Percentiles rank a stretch among this genome's conserved stretches.
Evolutionary conservation across 2,329 filamentous ascomycete species (phyloP).

Genomic region (Dryadomyces sulphureus): DNA sequence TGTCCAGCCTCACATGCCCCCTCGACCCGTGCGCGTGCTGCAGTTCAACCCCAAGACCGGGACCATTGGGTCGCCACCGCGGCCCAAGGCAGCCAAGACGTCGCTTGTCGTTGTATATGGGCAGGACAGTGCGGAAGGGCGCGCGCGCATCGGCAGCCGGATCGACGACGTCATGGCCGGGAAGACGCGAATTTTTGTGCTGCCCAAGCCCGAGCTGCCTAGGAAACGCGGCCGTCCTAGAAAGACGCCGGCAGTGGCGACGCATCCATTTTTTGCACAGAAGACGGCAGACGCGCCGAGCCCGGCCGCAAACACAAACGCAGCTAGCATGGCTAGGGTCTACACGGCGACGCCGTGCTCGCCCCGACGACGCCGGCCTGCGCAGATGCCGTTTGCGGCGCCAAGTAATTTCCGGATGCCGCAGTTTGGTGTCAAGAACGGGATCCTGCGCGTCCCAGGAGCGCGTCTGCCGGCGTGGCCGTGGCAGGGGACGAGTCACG

Average conservation of each 20-base stretch:
- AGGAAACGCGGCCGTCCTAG: conserved; percentile 1
- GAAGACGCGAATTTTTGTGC: neutral
- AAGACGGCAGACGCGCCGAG: conserved; percentile 2
- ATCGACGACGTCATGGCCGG: conserved; percentile 1
- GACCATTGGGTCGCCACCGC: conserved; percentile 47
- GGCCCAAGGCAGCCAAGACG: conserved; percentile 13
- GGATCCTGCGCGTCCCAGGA: conserved; percentile 46
- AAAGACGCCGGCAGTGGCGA: conserved; percentile 12
- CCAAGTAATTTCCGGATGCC: conserved; percentile 14
- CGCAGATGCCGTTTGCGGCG: conserved; percentile 14
- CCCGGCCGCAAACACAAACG: conserved; percentile 10
- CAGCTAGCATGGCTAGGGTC: conserved; percentile 20
- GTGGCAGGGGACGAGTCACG: conserved; percentile 45
- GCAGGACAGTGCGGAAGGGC: conserved; percentile 1
- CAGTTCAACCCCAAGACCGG: conserved; percentile 45
- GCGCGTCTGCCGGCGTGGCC: conserved; percentile 59
- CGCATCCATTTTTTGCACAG: conserved; percentile 51
- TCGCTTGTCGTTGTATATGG: conserved; percentile 5
- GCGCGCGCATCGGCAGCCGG: conserved; percentile 3
- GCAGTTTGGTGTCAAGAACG: conserved; percentile 28
- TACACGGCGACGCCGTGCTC: conserved; percentile 41
- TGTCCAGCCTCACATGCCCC: neutral
- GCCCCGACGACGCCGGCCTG: conserved; percentile 24
- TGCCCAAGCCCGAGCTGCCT: neutral
- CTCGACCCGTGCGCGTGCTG: conserved; percentile 20